phyloP scores from a whole-genome alignment of 2,329 filamentous ascomycete genomes.

The Cytospora piceicola region DNA sequence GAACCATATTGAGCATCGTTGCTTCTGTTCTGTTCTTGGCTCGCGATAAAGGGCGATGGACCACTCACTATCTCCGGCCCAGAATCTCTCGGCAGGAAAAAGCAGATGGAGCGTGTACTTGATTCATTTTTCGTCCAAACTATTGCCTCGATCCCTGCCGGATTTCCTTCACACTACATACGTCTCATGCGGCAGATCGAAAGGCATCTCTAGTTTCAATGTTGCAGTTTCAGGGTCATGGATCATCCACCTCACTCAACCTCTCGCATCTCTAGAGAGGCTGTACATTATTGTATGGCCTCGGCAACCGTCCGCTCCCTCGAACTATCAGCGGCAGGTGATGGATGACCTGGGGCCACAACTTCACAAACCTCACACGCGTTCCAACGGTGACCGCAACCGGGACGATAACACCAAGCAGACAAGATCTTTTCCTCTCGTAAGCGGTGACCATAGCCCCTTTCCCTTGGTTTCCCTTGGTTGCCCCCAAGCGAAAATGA shows the following conservation, averaged over 20 bases:
- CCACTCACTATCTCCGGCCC: not conserved
- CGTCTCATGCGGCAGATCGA: not conserved
- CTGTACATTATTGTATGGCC: not conserved
- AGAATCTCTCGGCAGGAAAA: not conserved
- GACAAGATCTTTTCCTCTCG: not conserved
- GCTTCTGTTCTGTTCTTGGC: constrained; percentile 12
- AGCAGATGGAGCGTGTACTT: not conserved
- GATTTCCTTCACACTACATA: not conserved
- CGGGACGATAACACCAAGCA: no score
- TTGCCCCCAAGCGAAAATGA: not conserved
- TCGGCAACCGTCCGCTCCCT: not conserved
- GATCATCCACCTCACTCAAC: constrained; percentile 1
- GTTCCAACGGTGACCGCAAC: not conserved
- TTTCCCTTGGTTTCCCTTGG: no score
- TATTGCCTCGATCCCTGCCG: constrained; percentile 5
- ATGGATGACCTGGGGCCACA: not conserved
- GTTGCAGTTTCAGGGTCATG: constrained; percentile 6
- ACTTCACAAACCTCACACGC: not conserved
- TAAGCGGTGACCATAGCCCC: not conserved
- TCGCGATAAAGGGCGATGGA: not conserved
- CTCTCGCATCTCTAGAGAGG: not conserved
- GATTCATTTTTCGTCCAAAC: constrained; percentile 6
- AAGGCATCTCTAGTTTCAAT: constrained; percentile 9
- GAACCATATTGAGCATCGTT: constrained; percentile 4
- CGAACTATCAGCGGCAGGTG: not conserved